phyloP scores from a whole-genome alignment of 1,139 yeast genomes.

The Suhomyces yuchorum region DNA sequence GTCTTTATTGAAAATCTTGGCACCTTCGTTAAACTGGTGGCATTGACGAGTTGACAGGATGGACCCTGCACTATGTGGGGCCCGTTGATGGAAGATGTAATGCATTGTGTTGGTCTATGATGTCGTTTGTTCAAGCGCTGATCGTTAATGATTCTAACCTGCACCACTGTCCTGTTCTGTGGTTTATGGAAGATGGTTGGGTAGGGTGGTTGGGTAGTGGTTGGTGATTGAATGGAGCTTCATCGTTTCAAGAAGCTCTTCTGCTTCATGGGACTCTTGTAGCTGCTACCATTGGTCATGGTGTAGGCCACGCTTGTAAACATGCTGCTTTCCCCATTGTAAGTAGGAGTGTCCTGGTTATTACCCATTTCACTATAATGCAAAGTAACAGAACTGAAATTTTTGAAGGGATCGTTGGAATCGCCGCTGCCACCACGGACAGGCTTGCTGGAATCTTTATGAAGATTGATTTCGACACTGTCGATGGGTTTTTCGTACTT shows the following conservation, averaged over 20 bases:
- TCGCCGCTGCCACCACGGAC: conserved; percentile 17
- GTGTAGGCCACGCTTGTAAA: conserved; percentile 72
- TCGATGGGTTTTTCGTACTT: conserved; percentile 26
- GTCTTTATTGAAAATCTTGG: too few relatives aligned
- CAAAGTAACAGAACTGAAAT: conserved; percentile 85
- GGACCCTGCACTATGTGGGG: too few relatives aligned
- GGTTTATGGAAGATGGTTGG: too few relatives aligned
- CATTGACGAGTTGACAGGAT: too few relatives aligned
- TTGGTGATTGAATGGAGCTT: too few relatives aligned
- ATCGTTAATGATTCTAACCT: too few relatives aligned
- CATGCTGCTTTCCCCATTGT: conserved; percentile 47
- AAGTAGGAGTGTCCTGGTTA: conserved; percentile 44
- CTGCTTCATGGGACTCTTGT: conserved; percentile 35
- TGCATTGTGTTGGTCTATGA: too few relatives aligned
- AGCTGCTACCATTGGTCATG: conserved; percentile 37
- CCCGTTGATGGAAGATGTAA: too few relatives aligned
- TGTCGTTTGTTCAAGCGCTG: too few relatives aligned
- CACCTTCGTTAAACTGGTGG: too few relatives aligned
- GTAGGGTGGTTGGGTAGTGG: too few relatives aligned
- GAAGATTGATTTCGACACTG: conserved; percentile 27
- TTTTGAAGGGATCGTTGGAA: conserved; percentile 75
- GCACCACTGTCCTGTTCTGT: too few relatives aligned
- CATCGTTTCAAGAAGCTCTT: conserved; percentile 32
- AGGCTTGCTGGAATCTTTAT: conserved; percentile 12
- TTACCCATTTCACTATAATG: conserved; percentile 62